Evolutionary conservation across 805 yeast genomes (phyloP), one percentile per base, ranked within the genome.

Genomic region (Candida railenensis): DNA sequence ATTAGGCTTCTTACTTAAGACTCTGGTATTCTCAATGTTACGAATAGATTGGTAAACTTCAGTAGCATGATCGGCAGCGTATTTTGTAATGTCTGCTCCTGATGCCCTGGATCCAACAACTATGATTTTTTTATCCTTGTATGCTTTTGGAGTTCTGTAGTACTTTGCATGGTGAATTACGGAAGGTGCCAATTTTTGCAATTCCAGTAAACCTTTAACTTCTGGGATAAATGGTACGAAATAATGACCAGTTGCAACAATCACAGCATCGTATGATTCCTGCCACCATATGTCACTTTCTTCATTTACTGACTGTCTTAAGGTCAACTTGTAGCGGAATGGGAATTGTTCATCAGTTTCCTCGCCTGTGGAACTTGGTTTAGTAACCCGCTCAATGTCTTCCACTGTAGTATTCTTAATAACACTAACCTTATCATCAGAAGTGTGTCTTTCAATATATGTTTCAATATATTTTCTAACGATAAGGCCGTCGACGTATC

Each of bases 181-280:
- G 0, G 47, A 52, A 1, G 61, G 61, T 28, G 67, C 69, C 37
- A 42, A 51, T 39, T 39, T 51, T 39, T 54, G 65, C 58, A 77
- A 61, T n/a, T 62, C 59, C 15, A 52, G 49, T 34, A 76, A 56
- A 0, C 81, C 81, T 3, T 61, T 57, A 3, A 73, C 73, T 3
- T 61, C 57, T 4, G 81, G 81, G 39, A 76, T 67, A 46, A 50
- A 71, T 1, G 81, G 80, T 3, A 69, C 56, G 47, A 73, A 75
- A 54, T 75, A 76, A 56, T 76, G 80, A 18, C 81, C 81, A 15
- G 69, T 67, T 7, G 79, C 75, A 15, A 76, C 65, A 18, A 75
- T 60, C 16, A 76, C 67, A 19, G 70, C 59, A 55, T 76, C 79
- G 48, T 62, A 76, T 11, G 49, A 56, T 37, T 65, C 60, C 42